A percentile compares a stretch with the other conserved stretches of the same genome.
Evolutionary conservation across 805 yeast genomes (phyloP).

Genomic region (Nakazawaea wyomingensis): DNA sequence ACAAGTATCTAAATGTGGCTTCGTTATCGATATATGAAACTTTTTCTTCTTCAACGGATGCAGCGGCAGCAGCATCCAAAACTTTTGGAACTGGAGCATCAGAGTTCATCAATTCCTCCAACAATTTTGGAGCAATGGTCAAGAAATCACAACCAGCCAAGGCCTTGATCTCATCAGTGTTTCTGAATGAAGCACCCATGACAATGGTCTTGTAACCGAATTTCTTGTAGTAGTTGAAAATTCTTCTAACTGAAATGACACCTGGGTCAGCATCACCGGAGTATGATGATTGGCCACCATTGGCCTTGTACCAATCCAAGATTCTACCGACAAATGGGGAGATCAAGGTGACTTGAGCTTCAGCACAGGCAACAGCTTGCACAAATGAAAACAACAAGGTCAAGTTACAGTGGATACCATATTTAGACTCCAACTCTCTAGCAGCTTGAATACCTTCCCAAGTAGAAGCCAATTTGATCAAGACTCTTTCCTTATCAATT

Average conservation of each 20-base stretch:
- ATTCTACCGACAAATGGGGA: slow-evolving; percentile 99
- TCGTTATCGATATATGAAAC: slow-evolving; percentile 82
- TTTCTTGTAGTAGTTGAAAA: slow-evolving; percentile 98
- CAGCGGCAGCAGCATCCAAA: slow-evolving; percentile 66
- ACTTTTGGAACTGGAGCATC: slow-evolving; percentile 73
- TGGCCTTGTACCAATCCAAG: slow-evolving; percentile 95
- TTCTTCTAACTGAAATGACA: slow-evolving; percentile 80
- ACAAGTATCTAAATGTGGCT: slow-evolving; percentile 79
- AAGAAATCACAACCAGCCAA: slow-evolving; percentile 96
- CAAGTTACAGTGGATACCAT: slow-evolving; percentile 91
- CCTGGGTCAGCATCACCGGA: slow-evolving; percentile 87
- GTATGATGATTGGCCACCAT: slow-evolving; percentile 79
- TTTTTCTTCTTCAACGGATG: slow-evolving; percentile 54
- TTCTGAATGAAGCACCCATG: slow-evolving; percentile 99
- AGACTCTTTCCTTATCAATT: slow-evolving; percentile 80
- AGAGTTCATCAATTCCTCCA: slow-evolving; percentile 83
- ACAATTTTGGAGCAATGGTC: slow-evolving; percentile 89
- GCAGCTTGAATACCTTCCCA: slow-evolving; percentile 99
- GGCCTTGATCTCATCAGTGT: slow-evolving; percentile 89
- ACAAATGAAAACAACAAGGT: slow-evolving; percentile 91
- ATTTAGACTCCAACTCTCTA: slow-evolving; percentile 82
- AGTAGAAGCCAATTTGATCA: slow-evolving; percentile 96
- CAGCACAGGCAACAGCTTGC: slow-evolving; percentile 99
- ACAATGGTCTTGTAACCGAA: slow-evolving; percentile 94
- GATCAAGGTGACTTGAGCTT: slow-evolving; percentile 90